Evolutionary conservation across 805 yeast genomes (phyloP), one percentile per base, ranked within the genome.

Genomic region (Yarrowia porcina): DNA sequence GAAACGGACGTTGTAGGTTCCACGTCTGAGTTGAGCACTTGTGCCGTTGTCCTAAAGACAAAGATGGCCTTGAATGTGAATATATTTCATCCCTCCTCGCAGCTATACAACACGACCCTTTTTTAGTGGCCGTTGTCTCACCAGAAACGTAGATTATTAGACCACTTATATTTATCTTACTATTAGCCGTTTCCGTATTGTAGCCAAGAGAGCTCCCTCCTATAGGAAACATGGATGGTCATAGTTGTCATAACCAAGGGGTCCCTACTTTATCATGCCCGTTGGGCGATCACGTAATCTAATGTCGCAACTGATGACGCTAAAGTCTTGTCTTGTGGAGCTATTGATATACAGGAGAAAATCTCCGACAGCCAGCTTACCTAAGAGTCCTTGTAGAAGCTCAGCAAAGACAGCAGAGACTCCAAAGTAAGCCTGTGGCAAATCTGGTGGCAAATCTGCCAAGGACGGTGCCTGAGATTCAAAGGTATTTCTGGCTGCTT

Each of bases 21-120:
- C 7, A 5, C 15, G 45, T 41, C 45, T 23, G 45, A 15, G 18
- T 15, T 11, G 28, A 15, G 45, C 45, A 21, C 27, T 21, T 20
- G 6, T 21, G 28, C 45, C 45, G 15, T 15, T 17, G 20, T 38
- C 25, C 28, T 6, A n/a, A 11, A 15, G 41, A 41, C 21, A 27
- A 42, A n/a, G 49, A 35, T 45, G 50, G 49, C 33, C 13, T 38
- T 18, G 35, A 45, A 45, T 45, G 50, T 45, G 50, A 45, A 45
- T 45, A 28, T 28, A 45, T 45, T 44, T 28, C 50, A 17, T 32
- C 25, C 50, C 35, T 17, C 50, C 12, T 33, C 27, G 50, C n/a
- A 5, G 18, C 50, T 11, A 4, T 35, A 17, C 18, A 35, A 27
- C 35, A 27, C 17, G 4, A 12, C n/a, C n/a, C n/a, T n/a, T n/a